These are phyloP conservation scores for Podospora conica DNA, from an alignment of 495 filamentous ascomycete genomes.

Conservation along the genomic window DNA sequence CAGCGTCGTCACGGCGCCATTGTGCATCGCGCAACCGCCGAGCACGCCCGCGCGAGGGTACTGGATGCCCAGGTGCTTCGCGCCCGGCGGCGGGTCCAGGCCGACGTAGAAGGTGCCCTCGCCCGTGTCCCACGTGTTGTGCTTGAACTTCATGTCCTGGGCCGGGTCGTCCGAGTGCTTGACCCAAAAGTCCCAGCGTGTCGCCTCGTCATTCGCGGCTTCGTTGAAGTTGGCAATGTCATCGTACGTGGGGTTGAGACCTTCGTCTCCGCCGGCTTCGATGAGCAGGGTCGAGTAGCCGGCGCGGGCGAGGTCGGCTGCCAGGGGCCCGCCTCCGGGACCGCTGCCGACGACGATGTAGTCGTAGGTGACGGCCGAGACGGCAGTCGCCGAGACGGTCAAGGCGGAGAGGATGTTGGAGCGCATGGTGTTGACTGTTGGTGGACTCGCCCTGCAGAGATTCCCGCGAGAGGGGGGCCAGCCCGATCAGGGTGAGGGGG, in stretches of 20 bases:
- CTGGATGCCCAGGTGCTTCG: slow-evolving; percentile 40
- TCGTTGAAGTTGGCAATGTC: slow-evolving; percentile 37
- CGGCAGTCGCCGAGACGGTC: slow-evolving; percentile 17
- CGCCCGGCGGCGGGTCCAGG: slow-evolving; percentile 37
- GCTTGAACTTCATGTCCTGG: slow-evolving; percentile 37
- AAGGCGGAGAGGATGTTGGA: slow-evolving; percentile 27
- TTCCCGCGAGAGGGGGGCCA: neutral
- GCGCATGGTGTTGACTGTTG: slow-evolving; percentile 17
- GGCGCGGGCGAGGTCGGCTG: slow-evolving; percentile 53
- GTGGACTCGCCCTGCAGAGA: neutral
- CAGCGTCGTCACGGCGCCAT: slow-evolving; percentile 37
- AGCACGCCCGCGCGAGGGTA: slow-evolving; percentile 44
- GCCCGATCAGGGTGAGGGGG: neutral
- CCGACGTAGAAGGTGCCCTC: slow-evolving; percentile 45
- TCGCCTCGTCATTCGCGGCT: slow-evolving; percentile 41
- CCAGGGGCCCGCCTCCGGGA: slow-evolving; percentile 58
- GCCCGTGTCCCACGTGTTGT: slow-evolving; percentile 39
- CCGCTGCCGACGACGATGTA: slow-evolving; percentile 63
- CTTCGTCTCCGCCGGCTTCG: slow-evolving; percentile 59
- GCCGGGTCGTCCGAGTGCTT: slow-evolving; percentile 43
- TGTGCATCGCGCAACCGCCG: slow-evolving; percentile 47
- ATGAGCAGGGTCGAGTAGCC: slow-evolving; percentile 56
- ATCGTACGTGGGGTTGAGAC: slow-evolving; percentile 40
- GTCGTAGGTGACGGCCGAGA: slow-evolving; percentile 42
- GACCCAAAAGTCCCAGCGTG: slow-evolving; percentile 49